These are phyloP conservation scores for Ophiostoma populinum DNA, from an alignment of 2,329 filamentous ascomycete genomes.

Conservation along the genomic window DNA sequence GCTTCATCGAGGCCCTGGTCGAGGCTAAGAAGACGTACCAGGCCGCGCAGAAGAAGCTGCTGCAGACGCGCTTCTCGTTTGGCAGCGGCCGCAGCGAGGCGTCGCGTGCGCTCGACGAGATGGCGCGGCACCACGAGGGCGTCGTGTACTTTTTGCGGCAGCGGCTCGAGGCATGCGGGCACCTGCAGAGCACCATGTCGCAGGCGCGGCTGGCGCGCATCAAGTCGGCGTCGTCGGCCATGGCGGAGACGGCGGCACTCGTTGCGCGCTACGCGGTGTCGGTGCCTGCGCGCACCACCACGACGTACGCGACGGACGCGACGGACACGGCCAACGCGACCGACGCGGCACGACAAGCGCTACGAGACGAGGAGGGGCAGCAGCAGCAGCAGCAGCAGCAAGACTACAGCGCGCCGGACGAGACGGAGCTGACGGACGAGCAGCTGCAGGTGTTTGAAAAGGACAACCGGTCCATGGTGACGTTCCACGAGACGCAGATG, in stretches of 20 bases:
- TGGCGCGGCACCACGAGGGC: conserved; percentile 59
- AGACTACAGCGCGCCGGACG: background rate
- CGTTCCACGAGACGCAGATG: conserved; percentile 84
- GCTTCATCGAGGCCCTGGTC: conserved; percentile 60
- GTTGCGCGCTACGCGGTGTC: too few relatives aligned
- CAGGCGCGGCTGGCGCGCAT: conserved; percentile 71
- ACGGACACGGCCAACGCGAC: too few relatives aligned
- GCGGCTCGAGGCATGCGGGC: conserved; percentile 57
- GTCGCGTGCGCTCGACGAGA: too few relatives aligned
- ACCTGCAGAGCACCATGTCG: conserved; percentile 80
- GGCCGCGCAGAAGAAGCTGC: conserved; percentile 52
- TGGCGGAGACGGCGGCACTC: background rate
- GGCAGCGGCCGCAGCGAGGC: conserved; percentile 32
- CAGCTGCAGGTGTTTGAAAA: conserved; percentile 87
- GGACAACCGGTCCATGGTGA: conserved; percentile 83
- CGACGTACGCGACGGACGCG: conserved; percentile 23
- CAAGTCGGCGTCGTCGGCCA: conserved; percentile 50
- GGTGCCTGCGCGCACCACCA: too few relatives aligned
- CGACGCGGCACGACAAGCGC: too few relatives aligned
- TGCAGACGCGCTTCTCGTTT: conserved; percentile 46
- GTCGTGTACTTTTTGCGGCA: conserved; percentile 69
- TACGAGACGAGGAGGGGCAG: too few relatives aligned
- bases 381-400: background rate
- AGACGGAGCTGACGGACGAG: conserved; percentile 48
- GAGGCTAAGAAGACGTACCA: conserved; percentile 70